Percentiles rank a stretch among this genome's conserved stretches.
Evolutionary conservation across 441 rosid species (phyloP).

Genomic region (Adansonia madagascariensis): DNA sequence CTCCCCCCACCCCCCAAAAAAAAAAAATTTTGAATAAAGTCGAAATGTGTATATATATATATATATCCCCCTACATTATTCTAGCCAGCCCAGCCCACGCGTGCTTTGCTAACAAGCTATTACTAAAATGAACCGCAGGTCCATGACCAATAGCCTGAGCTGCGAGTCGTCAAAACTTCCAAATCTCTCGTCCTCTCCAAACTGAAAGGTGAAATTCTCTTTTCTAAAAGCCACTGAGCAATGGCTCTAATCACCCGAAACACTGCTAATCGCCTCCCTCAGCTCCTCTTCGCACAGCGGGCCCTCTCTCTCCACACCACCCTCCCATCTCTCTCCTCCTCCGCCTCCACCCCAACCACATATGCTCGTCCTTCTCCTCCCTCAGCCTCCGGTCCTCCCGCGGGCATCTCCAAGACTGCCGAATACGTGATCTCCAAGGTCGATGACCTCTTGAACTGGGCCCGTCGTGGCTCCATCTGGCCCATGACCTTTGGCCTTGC

Average conservation of each 20-base stretch:
- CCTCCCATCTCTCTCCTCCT: conserved; percentile 48
- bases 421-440: conserved; percentile 92
- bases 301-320: conserved; percentile 61
- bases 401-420: conserved; percentile 84
- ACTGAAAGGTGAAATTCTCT: neutral
- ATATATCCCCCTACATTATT: too few relatives aligned
- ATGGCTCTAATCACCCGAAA: conserved; percentile 77
- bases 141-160: neutral
- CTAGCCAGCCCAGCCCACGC: too few relatives aligned
- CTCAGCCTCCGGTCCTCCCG: conserved; percentile 44
- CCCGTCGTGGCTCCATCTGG: conserved; percentile 95
- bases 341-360: conserved; percentile 59
- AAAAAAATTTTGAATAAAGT: too few relatives aligned
- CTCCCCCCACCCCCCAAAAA: too few relatives aligned
- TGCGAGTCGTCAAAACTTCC: neutral
- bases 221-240: neutral
- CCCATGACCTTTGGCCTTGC: conserved; percentile 99
- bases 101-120: too few relatives aligned
- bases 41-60: too few relatives aligned
- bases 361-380: conserved; percentile 63
- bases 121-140: neutral
- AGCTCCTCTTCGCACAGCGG: conserved; percentile 54
- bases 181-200: neutral
- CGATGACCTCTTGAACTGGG: conserved; percentile 91
- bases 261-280: conserved; percentile 71